phyloP scores from a whole-genome alignment of 2,329 filamentous ascomycete species.

The Pseudocercospora crystallina region DNA sequence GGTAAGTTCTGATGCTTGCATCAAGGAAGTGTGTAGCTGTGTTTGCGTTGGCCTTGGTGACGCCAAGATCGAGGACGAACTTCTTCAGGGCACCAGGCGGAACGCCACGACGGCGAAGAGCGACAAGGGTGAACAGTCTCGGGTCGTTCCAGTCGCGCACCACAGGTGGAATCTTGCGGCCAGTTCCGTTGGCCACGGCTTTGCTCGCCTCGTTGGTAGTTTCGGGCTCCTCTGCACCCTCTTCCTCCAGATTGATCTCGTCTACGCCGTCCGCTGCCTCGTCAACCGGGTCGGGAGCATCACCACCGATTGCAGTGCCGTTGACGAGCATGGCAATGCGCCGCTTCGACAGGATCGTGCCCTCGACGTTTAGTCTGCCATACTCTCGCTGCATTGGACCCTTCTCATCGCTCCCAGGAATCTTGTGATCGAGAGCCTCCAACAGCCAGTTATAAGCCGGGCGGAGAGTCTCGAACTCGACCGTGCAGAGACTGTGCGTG shows the following conservation, averaged over 20 bases:
- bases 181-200: conserved; percentile 21
- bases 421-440: conserved; percentile 75
- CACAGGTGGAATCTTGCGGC: conserved; percentile 45
- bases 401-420: conserved; percentile 56
- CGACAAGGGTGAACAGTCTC: conserved; percentile 82
- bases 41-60: conserved; percentile 76
- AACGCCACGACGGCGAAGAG: conserved; percentile 77
- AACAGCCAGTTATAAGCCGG: conserved; percentile 92
- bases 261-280: conserved; percentile 34
- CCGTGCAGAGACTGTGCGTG: conserved; percentile 89
- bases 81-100: conserved; percentile 85
- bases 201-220: conserved; percentile 26
- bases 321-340: conserved; percentile 78
- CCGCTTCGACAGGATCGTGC: conserved; percentile 84
- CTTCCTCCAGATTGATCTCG: conserved; percentile 44
- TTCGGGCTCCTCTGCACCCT: conserved; percentile 39
- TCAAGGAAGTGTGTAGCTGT: conserved; percentile 85
- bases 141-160: conserved; percentile 92
- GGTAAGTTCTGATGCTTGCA: conserved; percentile 77
- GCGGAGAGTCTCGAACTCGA: conserved; percentile 81
- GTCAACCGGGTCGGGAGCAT: conserved; percentile 23
- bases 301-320: conserved; percentile 47
- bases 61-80: conserved; percentile 88
- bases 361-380: conserved; percentile 73
- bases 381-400: conserved; percentile 87